Conservation (phyloP, 495 filamentous ascomycete genomes). For the Baudoinia panamericana region DNA sequence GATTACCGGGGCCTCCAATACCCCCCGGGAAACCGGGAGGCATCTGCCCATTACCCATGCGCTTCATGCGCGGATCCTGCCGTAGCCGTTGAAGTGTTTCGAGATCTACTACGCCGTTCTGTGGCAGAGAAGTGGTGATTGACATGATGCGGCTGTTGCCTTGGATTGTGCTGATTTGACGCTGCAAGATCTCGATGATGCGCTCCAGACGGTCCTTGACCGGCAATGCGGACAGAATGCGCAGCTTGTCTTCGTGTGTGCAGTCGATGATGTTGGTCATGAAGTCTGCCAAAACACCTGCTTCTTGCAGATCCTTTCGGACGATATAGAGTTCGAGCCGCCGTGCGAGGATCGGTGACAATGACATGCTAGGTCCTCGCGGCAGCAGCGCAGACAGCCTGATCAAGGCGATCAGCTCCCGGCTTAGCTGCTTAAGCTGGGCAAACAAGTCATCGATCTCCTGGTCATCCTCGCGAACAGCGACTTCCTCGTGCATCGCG, state of each 20-base stretch:
- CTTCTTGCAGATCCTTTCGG: conserved; percentile 60
- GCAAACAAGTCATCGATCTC: conserved; percentile 55
- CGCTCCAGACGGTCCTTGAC: conserved; percentile 63
- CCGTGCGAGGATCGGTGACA: conserved; percentile 73
- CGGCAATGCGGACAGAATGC: conserved; percentile 63
- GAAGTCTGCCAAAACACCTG: conserved; percentile 85
- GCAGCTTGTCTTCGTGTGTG: conserved; percentile 76
- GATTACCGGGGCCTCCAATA: conserved; percentile 32
- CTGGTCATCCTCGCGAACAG: conserved; percentile 38
- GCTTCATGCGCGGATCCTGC: conserved; percentile 39
- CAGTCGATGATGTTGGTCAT: conserved; percentile 83
- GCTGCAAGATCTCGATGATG: conserved; percentile 65
- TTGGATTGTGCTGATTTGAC: conserved; percentile 69
- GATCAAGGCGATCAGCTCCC: conserved; percentile 68
- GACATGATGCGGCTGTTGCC: conserved; percentile 66
- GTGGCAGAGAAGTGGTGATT: conserved; percentile 38
- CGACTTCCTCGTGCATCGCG: conserved; percentile 44
- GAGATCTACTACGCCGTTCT: conserved; percentile 28
- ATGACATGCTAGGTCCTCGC: conserved; percentile 39
- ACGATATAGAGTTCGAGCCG: conserved; percentile 75
- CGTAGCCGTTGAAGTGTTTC: conserved; percentile 40
- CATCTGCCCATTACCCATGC: conserved; percentile 30
- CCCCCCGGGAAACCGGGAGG: conserved; percentile 39
- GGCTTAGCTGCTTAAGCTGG: conserved; percentile 65
- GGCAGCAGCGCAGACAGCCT: conserved; percentile 65